These are phyloP conservation scores for Agrostemma githago DNA, from an alignment of 148 eudicot species.

Conservation along the genomic window DNA sequence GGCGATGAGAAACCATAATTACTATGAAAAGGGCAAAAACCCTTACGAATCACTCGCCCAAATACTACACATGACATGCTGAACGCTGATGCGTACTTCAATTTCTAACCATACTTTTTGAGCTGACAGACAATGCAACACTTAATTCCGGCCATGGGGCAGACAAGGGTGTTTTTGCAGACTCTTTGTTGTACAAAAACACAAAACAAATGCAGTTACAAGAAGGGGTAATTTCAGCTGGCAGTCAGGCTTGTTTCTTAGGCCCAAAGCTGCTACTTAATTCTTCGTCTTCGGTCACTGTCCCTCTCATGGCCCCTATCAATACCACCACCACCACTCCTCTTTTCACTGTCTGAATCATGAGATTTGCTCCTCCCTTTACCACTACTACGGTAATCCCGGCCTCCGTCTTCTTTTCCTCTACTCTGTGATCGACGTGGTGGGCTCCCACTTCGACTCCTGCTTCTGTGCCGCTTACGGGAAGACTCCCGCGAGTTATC, in stretches of 20 bases:
- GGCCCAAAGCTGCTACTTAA: constrained; percentile 28
- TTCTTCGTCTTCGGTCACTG: constrained; percentile 56
- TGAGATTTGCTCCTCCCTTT: background rate
- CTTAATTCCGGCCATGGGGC: background rate
- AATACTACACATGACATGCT: background rate
- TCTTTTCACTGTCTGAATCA: constrained; percentile 38
- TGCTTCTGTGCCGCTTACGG: constrained; percentile 62
- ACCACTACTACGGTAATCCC: constrained; percentile 27
- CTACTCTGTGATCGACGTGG: constrained; percentile 43
- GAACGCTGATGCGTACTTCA: background rate
- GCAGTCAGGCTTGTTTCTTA: background rate
- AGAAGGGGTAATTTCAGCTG: background rate
- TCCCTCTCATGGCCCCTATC: constrained; percentile 53
- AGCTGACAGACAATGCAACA: background rate
- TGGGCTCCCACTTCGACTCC: constrained; percentile 64
- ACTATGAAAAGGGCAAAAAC: too few relatives aligned
- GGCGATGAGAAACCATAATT: too few relatives aligned
- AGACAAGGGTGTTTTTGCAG: background rate
- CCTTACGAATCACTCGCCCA: too few relatives aligned
- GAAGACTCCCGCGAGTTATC: constrained; percentile 53
- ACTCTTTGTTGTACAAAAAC: background rate
- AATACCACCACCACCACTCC: constrained; percentile 46
- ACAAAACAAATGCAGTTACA: background rate
- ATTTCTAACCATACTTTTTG: background rate
- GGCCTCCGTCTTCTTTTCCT: constrained; percentile 39